Evolutionary conservation across 2,329 filamentous ascomycete species (phyloP), one percentile per base, ranked within the genome.

Genomic region (Epicoccum sorghinum): DNA sequence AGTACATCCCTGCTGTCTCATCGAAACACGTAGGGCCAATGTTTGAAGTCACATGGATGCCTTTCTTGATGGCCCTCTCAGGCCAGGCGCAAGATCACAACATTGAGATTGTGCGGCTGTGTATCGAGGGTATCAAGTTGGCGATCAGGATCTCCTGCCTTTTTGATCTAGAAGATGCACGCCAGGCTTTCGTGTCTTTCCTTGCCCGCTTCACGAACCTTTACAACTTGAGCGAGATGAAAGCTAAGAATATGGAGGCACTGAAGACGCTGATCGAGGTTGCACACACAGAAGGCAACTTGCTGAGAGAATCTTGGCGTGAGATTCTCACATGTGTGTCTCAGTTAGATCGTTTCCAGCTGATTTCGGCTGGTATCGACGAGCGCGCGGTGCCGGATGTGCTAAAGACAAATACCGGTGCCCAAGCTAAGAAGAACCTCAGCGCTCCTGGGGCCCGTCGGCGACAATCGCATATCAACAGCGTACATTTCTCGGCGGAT

Each of bases 31-130:
- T 97, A 44, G 95, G 95, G 0, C 92, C 95, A 0, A 99, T 99
- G 95, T 98, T 99, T 70, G 93, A 96, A 67, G 92, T 96, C 23
- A 96, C 92, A 0, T 99, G 95, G 95, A 99, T 98, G 93, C 96
- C 93, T 8, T 96, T 97, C 75, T 89, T 99, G 68, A 98, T 93
- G 4, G 93, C 93, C 0, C 83, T 99, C 24, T 97, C 93, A 1
- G 93, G 90, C 45, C 90, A 96, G 64, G 93, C 95, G 72, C 95
- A 98, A 66, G 93, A 96, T 70, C 90, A 96, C 64, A 97, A 97
- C 67, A 81, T 96, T 4, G 92, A 97, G 62, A 90, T 95, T 13
- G 93, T 97, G 73, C 91, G 88, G 70, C 78, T 96, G 6, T 99
- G 95, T 68, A 89, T 99, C 67, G 93, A 99, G 69, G 95, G 95